Evolutionary conservation across 1,284 basidiomycete species (phyloP), one percentile per base, ranked within the genome.

Genomic region (Thelephora terrestris): DNA sequence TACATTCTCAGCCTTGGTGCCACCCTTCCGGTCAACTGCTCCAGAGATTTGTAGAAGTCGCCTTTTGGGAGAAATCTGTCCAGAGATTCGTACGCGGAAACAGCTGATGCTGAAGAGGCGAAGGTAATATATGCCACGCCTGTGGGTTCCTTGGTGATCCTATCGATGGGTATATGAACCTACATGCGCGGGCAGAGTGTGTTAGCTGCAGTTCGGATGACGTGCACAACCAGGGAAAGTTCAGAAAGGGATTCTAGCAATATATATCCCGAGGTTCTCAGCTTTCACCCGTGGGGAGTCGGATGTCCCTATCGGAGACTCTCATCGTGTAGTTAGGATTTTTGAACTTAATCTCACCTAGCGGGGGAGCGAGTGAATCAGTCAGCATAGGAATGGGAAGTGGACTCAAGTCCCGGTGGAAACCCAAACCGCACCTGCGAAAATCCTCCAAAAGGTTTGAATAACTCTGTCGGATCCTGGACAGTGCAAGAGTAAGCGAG

Each of bases 21-120:
- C 71, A 21, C 71, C 71, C 52, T 69, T 75, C 46, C 78, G 73
- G 59, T 85, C 82, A 36, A 84, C 84, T 20, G 81, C 94, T 0
- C 89, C 88, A 0, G 98, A 71, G 42, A 99, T 83, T 60, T 99
- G 95, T 2, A 99, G 62, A 3, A 98, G 64, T 16, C 95, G 82
- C 4, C 95, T 95, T 68, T 96, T n/a, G n/a, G n/a, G 92, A 65
- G 97, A 95, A 0, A 89, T 54, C 83, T 85, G 62, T 99, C 94
- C 27, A 96, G 74, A 0, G 72, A 73, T 50, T 84, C 74, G 55
- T 82, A 91, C 0, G 94, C 95, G 0, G 73, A 67, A 1, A 93
- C 60, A 0, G 95, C 94, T 43, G 79, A 71, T 1, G 75, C 61
- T 0, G 89, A 68, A 7, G 79, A 70, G 3, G 65, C 64, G 58